Evolutionary conservation across 2,329 filamentous ascomycete genomes (phyloP).

Genomic region (Fusarium chuoi): DNA sequence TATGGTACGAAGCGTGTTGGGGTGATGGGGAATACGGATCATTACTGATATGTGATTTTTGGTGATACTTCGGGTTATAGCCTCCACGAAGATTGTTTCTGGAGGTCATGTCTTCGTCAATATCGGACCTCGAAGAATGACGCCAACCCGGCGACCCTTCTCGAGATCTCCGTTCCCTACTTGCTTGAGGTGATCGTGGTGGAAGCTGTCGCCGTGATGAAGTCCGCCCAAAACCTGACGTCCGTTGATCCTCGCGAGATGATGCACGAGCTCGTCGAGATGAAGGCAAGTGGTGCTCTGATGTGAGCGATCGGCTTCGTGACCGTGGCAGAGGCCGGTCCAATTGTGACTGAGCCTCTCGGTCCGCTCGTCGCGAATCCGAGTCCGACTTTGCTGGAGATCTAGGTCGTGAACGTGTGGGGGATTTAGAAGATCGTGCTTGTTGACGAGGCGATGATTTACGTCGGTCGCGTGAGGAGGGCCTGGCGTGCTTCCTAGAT

Average conservation of each 20-base stretch:
- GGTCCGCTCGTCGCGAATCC: constrained; percentile 38
- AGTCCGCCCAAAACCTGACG: constrained; percentile 33
- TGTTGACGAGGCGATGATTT: constrained; percentile 47
- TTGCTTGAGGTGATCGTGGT: constrained; percentile 43
- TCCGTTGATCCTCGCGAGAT: constrained; percentile 40
- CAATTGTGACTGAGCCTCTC: constrained; percentile 38
- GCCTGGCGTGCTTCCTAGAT: constrained; percentile 47
- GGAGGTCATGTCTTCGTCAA: constrained; percentile 62
- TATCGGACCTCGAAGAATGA: constrained; percentile 60
- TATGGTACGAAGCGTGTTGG: constrained; percentile 58
- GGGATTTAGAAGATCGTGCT: constrained; percentile 44
- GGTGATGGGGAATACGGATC: constrained; percentile 56
- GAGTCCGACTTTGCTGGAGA: constrained; percentile 44
- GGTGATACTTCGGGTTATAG: constrained; percentile 53
- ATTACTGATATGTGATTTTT: constrained; percentile 51
- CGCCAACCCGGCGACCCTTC: constrained; percentile 45
- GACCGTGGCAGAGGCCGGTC: constrained; percentile 38
- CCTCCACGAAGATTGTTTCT: constrained; percentile 56
- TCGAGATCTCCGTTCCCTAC: constrained; percentile 45
- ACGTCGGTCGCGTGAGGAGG: constrained; percentile 48
- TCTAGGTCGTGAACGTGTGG: constrained; percentile 40
- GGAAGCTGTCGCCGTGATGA: constrained; percentile 36
- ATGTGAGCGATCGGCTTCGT: constrained; percentile 39
- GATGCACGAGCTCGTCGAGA: constrained; percentile 35
- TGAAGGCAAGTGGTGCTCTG: constrained; percentile 33